Evolutionary conservation across 495 filamentous ascomycete species (phyloP).

Genomic region (Xylaria grammica): DNA sequence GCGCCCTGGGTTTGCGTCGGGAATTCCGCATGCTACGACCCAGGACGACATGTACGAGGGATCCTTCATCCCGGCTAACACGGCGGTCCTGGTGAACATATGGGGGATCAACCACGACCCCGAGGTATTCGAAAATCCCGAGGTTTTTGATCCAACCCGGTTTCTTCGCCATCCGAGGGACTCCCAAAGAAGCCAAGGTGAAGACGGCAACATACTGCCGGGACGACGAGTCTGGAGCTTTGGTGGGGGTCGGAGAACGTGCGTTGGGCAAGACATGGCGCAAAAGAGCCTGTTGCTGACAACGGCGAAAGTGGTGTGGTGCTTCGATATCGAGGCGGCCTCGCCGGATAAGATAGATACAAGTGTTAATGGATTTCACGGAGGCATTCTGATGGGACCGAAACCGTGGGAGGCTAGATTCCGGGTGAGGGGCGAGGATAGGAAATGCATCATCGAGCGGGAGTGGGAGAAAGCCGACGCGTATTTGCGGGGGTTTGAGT

Average conservation of each 20-base stretch:
- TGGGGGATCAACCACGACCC: conserved; percentile 40
- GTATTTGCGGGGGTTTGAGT: conserved; percentile 13
- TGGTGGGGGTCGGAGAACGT: conserved; percentile 25
- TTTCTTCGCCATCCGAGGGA: conserved; percentile 26
- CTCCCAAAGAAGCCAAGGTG: conserved; percentile 1
- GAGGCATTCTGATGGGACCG: conserved; percentile 2
- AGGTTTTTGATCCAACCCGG: conserved; percentile 40
- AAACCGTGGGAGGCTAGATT: conserved; percentile 11
- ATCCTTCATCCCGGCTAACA: conserved; percentile 41
- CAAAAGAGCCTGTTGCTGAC: conserved; percentile 41
- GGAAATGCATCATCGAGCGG: conserved; percentile 14
- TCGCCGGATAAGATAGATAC: conserved; percentile 17
- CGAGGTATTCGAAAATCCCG: conserved; percentile 34
- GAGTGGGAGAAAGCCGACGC: conserved; percentile 17
- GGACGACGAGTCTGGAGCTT: conserved; percentile 16
- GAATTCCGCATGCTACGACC: conserved; percentile 35
- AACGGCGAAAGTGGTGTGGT: conserved; percentile 25
- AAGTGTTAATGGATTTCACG: neutral
- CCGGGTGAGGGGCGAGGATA: conserved; percentile 10
- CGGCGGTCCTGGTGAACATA: conserved; percentile 33
- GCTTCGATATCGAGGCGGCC: conserved; percentile 21
- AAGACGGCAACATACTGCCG: neutral
- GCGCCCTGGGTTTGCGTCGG: conserved; percentile 38
- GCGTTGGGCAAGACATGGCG: conserved; percentile 20
- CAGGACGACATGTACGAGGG: conserved; percentile 42